Percentiles rank a stretch among this genome's conserved stretches.
phyloP scores from a whole-genome alignment of 2,329 filamentous ascomycete genomes.

The Arthroderma uncinatum region DNA sequence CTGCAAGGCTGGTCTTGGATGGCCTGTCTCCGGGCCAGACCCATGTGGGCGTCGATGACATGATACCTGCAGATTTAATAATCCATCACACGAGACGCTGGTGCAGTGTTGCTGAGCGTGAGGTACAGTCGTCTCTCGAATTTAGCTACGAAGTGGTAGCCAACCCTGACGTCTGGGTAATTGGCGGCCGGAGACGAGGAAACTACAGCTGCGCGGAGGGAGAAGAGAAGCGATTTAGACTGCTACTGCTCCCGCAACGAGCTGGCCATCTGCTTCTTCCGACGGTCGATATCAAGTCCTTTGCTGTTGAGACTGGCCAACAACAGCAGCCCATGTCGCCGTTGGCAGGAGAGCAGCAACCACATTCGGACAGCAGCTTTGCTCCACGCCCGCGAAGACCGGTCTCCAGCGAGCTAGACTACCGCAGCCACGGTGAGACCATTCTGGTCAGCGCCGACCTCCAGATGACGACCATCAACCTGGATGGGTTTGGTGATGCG shows the following conservation, averaged over 20 bases:
- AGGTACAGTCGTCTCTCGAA: constrained; percentile 46
- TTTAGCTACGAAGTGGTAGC: constrained; percentile 77
- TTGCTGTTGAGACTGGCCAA: constrained; percentile 31
- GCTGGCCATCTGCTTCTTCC: constrained; percentile 71
- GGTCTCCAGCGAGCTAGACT: constrained; percentile 65
- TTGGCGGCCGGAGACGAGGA: constrained; percentile 69
- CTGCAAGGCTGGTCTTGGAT: constrained; percentile 38
- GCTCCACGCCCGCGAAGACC: constrained; percentile 22
- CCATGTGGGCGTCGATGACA: constrained; percentile 33
- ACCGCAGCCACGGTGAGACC: constrained; percentile 63
- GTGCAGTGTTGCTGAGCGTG: constrained; percentile 27
- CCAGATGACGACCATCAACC: constrained; percentile 58
- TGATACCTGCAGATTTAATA: constrained; percentile 36
- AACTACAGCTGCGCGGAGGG: constrained; percentile 51
- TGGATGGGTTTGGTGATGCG: constrained; percentile 51
- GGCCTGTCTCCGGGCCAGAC: constrained; percentile 15
- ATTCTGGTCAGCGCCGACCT: constrained; percentile 64
- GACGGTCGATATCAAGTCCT: constrained; percentile 60
- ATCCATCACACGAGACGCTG: constrained; percentile 48
- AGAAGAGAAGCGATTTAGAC: constrained; percentile 45
- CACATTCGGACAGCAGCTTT: constrained; percentile 7
- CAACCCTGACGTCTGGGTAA: constrained; percentile 65
- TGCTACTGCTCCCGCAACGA: constrained; percentile 70
- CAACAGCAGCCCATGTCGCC: constrained; percentile 3
- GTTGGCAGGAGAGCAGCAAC: constrained; percentile 1